Evolutionary conservation across 257 asterid species (phyloP), one percentile per base, ranked within the genome.

Genomic region (Mitragyna speciosa): DNA sequence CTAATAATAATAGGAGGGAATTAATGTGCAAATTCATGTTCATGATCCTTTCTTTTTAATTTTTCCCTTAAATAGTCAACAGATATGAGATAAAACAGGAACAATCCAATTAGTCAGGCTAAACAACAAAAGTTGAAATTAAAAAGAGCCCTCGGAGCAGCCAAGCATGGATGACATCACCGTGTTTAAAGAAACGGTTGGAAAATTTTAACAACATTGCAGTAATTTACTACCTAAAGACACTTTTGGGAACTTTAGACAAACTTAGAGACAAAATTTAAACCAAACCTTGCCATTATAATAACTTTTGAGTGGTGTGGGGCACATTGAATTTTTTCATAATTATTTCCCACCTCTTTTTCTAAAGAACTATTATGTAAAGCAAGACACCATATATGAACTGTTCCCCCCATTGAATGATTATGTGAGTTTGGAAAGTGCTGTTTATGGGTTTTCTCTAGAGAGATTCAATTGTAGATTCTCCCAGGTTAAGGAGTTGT

Each of bases 381-480:
- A 33, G 61, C 76, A 69, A 48, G 70, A 28, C 33, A 64, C 22
- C 80, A n/a, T 59, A 79, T 8, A 36, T 33, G 22, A 17, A 72
- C 78, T 76, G 74, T 80, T 87, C 83, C 64, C 67, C 39, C 75
- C 73, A 78, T 81, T 74, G 82, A 86, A 80, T 83, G 78, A 83
- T 79, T 31, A 43, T 24, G 45, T 45, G 2, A 79, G 75, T 67
- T 83, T 72, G 79, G 90, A 78, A 87, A 71, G 75, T 41, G 54
- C 8, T 12, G 20, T 52, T 15, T 51, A 71, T 52, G 52, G 67
- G 70, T 82, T 74, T 75, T 78, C 75, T 75, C 71, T 71, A 68
- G 83, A 63, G 67, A 85, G 87, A 85, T 84, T 84, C 83, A 83
- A 76, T 81, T 75, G 80, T 68, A 90, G 95, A 92, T 88, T 92